A percentile compares a stretch with the other conserved stretches of the same genome.
These are phyloP conservation scores for Chlorella sp. DNA, from an alignment of 139 green algal genomes.

Conservation along the genomic window DNA sequence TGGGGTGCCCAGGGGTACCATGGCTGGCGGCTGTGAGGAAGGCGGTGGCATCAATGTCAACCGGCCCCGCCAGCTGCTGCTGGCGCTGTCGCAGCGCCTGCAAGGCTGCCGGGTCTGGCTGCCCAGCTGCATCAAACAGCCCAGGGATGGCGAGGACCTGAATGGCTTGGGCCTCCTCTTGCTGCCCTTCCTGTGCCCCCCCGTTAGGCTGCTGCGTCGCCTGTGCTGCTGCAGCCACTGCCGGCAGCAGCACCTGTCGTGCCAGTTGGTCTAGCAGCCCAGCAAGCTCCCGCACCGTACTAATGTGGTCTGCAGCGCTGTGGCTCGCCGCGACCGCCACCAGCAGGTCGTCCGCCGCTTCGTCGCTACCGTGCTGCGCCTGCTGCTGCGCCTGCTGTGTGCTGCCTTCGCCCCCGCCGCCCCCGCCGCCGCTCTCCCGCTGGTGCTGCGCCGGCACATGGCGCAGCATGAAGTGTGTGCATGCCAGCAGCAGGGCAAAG, in stretches of 20 bases:
- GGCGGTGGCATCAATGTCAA: background rate
- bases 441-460: slow-evolving; percentile 32
- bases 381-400: background rate
- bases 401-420: background rate
- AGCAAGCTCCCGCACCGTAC: slow-evolving; percentile 10
- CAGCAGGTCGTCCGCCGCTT: background rate
- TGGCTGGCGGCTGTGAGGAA: background rate
- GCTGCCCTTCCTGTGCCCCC: background rate
- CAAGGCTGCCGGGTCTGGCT: background rate
- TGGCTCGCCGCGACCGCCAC: background rate
- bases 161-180: no score
- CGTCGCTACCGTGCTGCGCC: background rate
- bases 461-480: slow-evolving; percentile 26
- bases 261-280: slow-evolving; percentile 2
- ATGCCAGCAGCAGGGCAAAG: slow-evolving; percentile 58
- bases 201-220: background rate
- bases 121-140: slow-evolving; percentile 12
- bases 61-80: background rate
- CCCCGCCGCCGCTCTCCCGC: no score
- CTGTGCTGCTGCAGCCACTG: background rate
- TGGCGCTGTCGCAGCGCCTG: slow-evolving; percentile 3
- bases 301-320: slow-evolving; percentile 4
- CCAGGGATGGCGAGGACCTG: background rate
- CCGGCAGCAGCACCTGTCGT: background rate
- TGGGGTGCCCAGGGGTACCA: background rate